Conservation (phyloP, 2,329 filamentous ascomycete genomes). For the Monosporascus sp. region DNA sequence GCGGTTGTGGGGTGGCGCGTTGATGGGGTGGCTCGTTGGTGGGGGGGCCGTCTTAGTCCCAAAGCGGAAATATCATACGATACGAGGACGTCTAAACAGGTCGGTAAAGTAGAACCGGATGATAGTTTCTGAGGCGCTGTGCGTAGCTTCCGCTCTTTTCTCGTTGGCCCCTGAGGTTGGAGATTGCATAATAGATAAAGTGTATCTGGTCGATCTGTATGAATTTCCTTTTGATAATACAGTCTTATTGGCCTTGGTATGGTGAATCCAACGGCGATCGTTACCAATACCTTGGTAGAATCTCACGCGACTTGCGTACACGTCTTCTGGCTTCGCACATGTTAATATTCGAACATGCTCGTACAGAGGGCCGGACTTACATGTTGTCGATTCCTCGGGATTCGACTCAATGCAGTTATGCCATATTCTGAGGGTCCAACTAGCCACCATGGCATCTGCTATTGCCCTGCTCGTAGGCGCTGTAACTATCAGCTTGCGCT, state of each 20-base stretch:
- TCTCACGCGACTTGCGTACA: slow-evolving; percentile 9
- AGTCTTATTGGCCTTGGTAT: too few relatives aligned
- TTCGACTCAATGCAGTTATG: slow-evolving; percentile 7
- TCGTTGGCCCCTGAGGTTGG: too few relatives aligned
- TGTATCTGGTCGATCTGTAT: too few relatives aligned
- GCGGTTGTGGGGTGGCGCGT: too few relatives aligned
- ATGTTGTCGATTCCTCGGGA: neutral
- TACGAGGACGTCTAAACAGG: too few relatives aligned
- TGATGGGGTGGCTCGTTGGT: too few relatives aligned
- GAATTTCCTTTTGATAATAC: too few relatives aligned
- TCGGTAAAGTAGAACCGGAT: too few relatives aligned
- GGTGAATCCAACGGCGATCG: neutral
- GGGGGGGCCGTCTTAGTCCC: slow-evolving; percentile 23
- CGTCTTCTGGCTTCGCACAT: slow-evolving; percentile 4
- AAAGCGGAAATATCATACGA: too few relatives aligned
- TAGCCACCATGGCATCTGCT: slow-evolving; percentile 18
- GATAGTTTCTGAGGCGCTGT: too few relatives aligned
- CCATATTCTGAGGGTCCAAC: slow-evolving; percentile 18
- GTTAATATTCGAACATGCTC: slow-evolving; percentile 1
- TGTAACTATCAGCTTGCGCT: slow-evolving; percentile 12
- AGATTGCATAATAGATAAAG: too few relatives aligned
- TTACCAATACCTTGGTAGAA: slow-evolving; percentile 15
- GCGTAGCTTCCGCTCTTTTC: too few relatives aligned
- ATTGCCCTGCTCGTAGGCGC: slow-evolving; percentile 7
- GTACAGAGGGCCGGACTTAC: slow-evolving; percentile 5